phyloP scores from a whole-genome alignment of 495 filamentous ascomycete species.

The Cercophora newfieldiana region DNA sequence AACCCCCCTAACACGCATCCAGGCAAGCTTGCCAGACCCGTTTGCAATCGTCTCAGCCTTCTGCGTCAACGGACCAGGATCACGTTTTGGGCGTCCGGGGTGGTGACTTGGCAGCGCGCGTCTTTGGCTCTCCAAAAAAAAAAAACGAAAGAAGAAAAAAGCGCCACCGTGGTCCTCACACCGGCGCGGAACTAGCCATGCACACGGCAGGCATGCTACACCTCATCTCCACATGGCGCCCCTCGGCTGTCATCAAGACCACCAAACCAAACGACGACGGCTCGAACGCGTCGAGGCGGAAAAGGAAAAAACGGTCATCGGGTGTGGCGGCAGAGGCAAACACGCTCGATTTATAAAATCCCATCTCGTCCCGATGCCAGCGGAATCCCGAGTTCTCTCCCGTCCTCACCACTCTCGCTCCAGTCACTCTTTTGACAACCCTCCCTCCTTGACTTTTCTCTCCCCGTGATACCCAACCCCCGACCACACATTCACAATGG shows the following conservation, averaged over 20 bases:
- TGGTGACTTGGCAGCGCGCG: not conserved
- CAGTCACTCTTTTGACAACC: not conserved
- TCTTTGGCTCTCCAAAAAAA: not conserved
- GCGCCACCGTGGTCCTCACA: not conserved
- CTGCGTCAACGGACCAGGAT: too few species aligned
- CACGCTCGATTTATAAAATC: not conserved
- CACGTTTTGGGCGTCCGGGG: not conserved
- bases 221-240: not conserved
- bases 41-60: not conserved
- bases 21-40: too few species aligned
- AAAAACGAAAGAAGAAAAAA: not conserved
- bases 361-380: not conserved
- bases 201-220: not conserved
- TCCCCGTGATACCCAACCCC: too few species aligned
- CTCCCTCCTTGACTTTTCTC: not conserved
- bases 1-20: not conserved
- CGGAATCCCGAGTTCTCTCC: not conserved
- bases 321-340: not conserved
- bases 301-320: not conserved
- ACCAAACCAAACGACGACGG: not conserved
- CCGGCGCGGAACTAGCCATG: not conserved
- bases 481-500: not conserved
- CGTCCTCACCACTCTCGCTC: not conserved
- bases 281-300: not conserved
- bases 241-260: not conserved